Base-by-base conservation (phyloP, 2,329 filamentous ascomycete genomes). In the Penicillium sp. region DNA sequence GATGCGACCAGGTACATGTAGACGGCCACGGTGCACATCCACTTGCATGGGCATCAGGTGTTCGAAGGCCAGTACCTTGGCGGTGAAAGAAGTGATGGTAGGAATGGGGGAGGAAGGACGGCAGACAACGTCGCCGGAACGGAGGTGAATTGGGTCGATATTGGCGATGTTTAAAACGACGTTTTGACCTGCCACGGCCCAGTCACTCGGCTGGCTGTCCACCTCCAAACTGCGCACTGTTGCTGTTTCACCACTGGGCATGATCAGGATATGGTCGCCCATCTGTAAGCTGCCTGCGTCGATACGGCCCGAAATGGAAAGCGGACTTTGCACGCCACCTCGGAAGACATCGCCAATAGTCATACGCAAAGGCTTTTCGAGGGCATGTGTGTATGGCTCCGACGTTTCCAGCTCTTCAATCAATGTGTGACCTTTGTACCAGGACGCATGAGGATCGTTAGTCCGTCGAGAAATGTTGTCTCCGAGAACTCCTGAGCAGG, bases 111-210 rank as follows among this genome's bases (percentile, higher is more conserved):
- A 71, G 1, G 77, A 75, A 0, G 82, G 77, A 42, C 80, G 77
- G 70, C 89, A 95, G n/a, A 95, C 71, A 17, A 97, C 85, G 63
- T 97, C 90, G 19, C 93, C 93, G 7, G 86, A 78, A 40, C 82
- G 81, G 9, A 98, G 78, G 61, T 96, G 85, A 15, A 87, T 79
- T 0, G 87, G 80, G 60, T 97, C 91, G 63, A 96, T 88, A 57
- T 91, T 85, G 8, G 82, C 77, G 43, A 98, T 77, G 57, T 94
- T 85, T n/a, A 98, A 73, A 0, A 83, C 84, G 15, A 87, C 81
- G 52, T 93, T 95, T 63, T 97, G 88, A 1, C 91, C 91, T 1
- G 91, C 90, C 13, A 96, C 89, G 0, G 87, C 88, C 88, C 89
- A 98, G 52, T 95, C 89, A 12, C 78, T 80, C 1, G 79, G 72